Evolutionary conservation across 768 basidiomycete genomes (phyloP), one percentile per base, ranked within the genome.

Genomic region (Dacryopinax spathularia): DNA sequence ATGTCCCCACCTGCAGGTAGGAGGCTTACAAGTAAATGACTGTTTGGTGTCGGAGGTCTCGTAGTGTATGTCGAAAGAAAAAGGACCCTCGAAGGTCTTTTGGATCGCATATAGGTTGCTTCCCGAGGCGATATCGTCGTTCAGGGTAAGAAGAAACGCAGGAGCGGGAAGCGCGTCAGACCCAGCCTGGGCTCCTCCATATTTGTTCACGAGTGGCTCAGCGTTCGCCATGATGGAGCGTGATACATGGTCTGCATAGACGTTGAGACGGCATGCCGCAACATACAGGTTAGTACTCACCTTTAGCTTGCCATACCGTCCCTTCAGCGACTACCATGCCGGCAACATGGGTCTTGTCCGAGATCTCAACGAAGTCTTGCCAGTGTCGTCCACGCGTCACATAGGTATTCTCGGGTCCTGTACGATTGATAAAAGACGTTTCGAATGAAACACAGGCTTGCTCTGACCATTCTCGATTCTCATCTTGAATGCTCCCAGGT

Each of bases 101-200:
- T 98, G 94, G 56, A 94, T 80, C 12, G 88, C 92, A 70, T 80
- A 92, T 29, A 96, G 78, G 70, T 92, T 95, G 72, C 87, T 87
- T 39, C 80, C 81, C 13, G 80, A 79, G 62, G 84, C 80, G 7
- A 83, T 77, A 59, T 90, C 86, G 68, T 96, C 86, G 1, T 89
- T 80, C 1, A 96, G 76, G 37, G 85, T 84, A 10, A 94, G 78
- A 15, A 88, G 73, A 68, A 86, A 88, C 2, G 92, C 87, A 0
- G 94, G 86, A 69, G 94, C 89, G 0, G 94, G 94, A 1, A 74
- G 73, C 29, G 65, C 68, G 0, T 69, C 64, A 5, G 66, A 65
- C 0, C 67, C 74, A 68, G 5, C 78, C 80, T 7, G 69, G 68
- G 36, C 72, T 34, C 84, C 80, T 67, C 78, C 78, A 74, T 86